phyloP scores from a whole-genome alignment of 169 alveolate genomes.

The Plasmodium blacklocki region DNA sequence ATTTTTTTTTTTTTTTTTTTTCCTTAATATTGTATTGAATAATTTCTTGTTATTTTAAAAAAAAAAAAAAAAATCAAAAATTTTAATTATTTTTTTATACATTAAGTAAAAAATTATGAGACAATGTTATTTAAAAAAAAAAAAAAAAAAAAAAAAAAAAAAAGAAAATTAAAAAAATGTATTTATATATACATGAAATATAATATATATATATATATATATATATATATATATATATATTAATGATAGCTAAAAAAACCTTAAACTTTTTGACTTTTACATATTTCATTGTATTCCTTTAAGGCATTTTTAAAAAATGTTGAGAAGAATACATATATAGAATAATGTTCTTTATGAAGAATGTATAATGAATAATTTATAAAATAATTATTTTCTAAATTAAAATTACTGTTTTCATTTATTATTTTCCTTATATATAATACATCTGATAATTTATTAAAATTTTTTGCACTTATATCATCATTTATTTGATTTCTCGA shows the following conservation, averaged over 20 bases:
- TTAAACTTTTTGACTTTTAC: constrained; percentile 13
- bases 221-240: background rate
- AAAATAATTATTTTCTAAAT: constrained; percentile 54
- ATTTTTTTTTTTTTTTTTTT: too few relatives aligned
- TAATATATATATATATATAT: background rate
- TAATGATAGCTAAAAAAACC: background rate
- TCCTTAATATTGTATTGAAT: too few relatives aligned
- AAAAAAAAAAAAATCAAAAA: background rate
- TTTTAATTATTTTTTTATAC: too few relatives aligned
- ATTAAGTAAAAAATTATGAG: too few relatives aligned
- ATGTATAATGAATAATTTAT: constrained; percentile 54
- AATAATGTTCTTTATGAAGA: constrained; percentile 68
- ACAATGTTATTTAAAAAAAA: background rate
- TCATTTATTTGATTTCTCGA: background rate
- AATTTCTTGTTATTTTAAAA: background rate
- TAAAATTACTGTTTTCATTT: constrained; percentile 43
- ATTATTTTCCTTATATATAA: constrained; percentile 42
- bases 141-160: constrained; percentile 5
- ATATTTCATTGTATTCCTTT: constrained; percentile 50
- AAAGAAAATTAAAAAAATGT: background rate
- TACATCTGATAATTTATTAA: constrained; percentile 42
- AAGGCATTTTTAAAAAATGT: constrained; percentile 60
- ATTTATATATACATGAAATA: background rate
- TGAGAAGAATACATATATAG: constrained; percentile 63
- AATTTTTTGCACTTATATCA: constrained; percentile 2